Evolutionary conservation across 2,329 filamentous ascomycete genomes (phyloP), one percentile per base, ranked within the genome.

Genomic region (Zalaria sp.): DNA sequence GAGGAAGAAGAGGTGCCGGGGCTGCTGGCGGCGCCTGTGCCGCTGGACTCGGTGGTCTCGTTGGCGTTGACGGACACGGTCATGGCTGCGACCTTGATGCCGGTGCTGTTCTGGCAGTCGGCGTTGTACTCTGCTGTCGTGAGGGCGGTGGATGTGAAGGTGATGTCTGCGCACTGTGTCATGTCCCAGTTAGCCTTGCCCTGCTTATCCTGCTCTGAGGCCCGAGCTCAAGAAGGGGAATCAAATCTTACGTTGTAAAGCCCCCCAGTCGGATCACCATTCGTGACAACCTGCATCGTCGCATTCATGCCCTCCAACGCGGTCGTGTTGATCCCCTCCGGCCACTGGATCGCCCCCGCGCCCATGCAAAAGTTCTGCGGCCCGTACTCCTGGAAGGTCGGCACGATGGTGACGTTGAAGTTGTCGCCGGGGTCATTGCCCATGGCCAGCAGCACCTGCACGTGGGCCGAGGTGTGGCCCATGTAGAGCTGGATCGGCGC

Each of bases 321-420:
- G 25, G 56, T 57, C 32, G 79, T 59, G 38, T 66, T 66, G 25
- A 75, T 48, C 4, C 63, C 63, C 11, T 55, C 51, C 4, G 77
- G 76, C 3, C 81, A 59, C 27, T 61, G 56, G 9, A 87, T 62
- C 46, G 68, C 59, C 27, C 40, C 43, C 9, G 35, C 43, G 5
- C 76, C 72, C 8, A 86, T 52, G 60, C 82, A 88, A 53, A 86
- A 77, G 37, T 70, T 67, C 37, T 81, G 79, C 11, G 72, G 60
- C 54, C 81, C 59, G 62, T 77, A 54, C 59, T 73, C 64, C 67
- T 77, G 60, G 65, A 75, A 62, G 66, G 73, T 61, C 3, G 73
- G 74, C 2, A 76, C 72, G 27, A 86, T 67, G 29, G 77, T 73
- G 58, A 80, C 69, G 67, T 81, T 85, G 69, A 79, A 87, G 59